Conservation (phyloP, 257 asterid species). For the Mentha longifolia region DNA sequence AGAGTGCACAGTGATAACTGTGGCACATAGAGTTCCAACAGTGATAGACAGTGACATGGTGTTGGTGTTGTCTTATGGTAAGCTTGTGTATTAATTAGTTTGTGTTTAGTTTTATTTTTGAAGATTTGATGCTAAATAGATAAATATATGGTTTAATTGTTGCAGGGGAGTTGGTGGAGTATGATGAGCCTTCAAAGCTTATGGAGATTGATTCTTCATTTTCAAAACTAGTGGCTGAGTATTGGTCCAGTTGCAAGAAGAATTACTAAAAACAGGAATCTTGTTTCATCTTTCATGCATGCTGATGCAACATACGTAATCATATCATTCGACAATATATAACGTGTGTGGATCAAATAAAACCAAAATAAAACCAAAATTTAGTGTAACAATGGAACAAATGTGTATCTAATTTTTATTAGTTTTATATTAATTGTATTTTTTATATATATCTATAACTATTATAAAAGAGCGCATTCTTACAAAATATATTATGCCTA, state of each 20-base stretch:
- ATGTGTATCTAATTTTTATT: no score
- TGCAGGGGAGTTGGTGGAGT: constrained; percentile 61
- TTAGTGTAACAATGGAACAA: no score
- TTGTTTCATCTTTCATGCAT: no score
- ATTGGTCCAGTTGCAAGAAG: constrained; percentile 71
- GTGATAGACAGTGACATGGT: constrained; percentile 88
- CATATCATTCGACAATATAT: no score
- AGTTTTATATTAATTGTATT: no score
- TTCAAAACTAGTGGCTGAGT: constrained; percentile 75
- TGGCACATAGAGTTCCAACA: constrained; percentile 89
- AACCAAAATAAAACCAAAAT: no score
- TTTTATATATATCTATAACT: no score
- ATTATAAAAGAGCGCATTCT: no score
- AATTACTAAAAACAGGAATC: constrained; percentile 8
- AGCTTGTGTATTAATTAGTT: neutral
- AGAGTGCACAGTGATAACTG: constrained; percentile 66
- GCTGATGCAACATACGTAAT: no score
- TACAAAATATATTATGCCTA: no score
- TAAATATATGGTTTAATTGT: neutral
- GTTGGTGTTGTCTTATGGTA: constrained; percentile 76
- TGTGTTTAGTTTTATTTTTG: neutral
- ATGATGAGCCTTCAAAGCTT: constrained; percentile 75
- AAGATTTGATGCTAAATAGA: no score
- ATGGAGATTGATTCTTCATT: constrained; percentile 62
- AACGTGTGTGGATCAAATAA: no score